A percentile compares a stretch with the other conserved stretches of the same genome.
These are phyloP conservation scores for Trichoderma aggressivum DNA, from an alignment of 2,329 filamentous ascomycete species.

Conservation along the genomic window DNA sequence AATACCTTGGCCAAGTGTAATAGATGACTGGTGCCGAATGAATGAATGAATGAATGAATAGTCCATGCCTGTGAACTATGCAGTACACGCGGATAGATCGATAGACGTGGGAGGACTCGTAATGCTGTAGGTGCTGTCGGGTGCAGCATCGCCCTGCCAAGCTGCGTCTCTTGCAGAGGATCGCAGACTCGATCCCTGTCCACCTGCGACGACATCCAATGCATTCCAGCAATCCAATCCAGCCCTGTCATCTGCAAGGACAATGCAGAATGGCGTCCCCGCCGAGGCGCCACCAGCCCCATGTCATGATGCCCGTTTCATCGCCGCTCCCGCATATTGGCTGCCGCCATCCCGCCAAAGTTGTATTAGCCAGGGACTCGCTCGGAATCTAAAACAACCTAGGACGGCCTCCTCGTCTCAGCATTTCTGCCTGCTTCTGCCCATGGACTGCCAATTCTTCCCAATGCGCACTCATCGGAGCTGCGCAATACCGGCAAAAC, in stretches of 20 bases:
- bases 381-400: constrained; percentile 17
- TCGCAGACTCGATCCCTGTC: neutral
- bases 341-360: constrained; percentile 1
- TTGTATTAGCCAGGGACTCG: constrained; percentile 19
- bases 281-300: neutral
- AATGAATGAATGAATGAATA: neutral
- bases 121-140: neutral
- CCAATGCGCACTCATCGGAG: neutral
- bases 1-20: neutral
- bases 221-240: neutral
- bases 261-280: neutral
- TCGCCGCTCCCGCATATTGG: constrained; percentile 3
- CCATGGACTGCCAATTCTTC: neutral
- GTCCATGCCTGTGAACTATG: neutral
- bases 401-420: constrained; percentile 15
- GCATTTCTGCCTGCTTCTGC: constrained; percentile 8
- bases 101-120: neutral
- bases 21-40: neutral
- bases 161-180: neutral
- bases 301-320: constrained; percentile 10
- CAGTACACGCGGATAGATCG: too few relatives aligned
- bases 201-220: neutral
- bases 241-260: neutral
- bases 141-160: neutral
- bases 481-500: neutral